phyloP scores from a whole-genome alignment of 1,139 yeast genomes.

The Lipomyces yarrowii region DNA sequence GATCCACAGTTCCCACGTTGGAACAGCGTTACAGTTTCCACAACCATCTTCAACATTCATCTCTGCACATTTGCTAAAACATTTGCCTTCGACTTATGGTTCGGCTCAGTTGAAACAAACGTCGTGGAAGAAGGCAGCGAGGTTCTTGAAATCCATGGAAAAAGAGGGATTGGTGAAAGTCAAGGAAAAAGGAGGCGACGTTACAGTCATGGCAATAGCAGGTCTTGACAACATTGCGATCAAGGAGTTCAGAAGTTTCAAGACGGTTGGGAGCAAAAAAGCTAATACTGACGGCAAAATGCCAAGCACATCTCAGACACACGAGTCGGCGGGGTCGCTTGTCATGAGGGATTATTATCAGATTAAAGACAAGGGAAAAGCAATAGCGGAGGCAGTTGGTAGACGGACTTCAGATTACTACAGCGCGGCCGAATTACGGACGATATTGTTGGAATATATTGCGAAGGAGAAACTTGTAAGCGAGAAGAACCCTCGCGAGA shows the following conservation, averaged over 20 bases:
- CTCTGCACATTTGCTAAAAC: conserved; percentile 66
- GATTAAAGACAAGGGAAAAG: conserved; percentile 29
- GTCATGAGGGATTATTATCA: conserved; percentile 19
- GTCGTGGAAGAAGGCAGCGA: conserved; percentile 86
- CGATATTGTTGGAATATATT: conserved; percentile 59
- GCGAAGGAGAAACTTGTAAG: conserved; percentile 55
- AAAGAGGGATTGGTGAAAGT: conserved; percentile 64
- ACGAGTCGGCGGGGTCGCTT: conserved; percentile 2
- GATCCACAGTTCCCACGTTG: conserved; percentile 62
- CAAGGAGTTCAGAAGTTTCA: conserved; percentile 52
- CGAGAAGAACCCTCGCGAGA: conserved; percentile 50
- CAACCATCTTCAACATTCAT: conserved; percentile 67
- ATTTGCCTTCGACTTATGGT: conserved; percentile 65
- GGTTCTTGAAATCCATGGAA: conserved; percentile 82
- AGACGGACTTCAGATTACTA: conserved; percentile 49
- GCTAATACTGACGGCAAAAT: not conserved
- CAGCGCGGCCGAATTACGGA: conserved; percentile 57
- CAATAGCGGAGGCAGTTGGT: conserved; percentile 53
- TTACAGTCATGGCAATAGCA: conserved; percentile 53
- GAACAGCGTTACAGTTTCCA: conserved; percentile 59
- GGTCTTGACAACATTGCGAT: conserved; percentile 56
- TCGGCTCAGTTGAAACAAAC: conserved; percentile 65
- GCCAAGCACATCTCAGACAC: not conserved
- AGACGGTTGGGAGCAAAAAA: conserved; percentile 13
- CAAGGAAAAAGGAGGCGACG: conserved; percentile 79